Evolutionary conservation across 73 alveolate species (phyloP).

Genomic region (Paramecium sonneborni): DNA sequence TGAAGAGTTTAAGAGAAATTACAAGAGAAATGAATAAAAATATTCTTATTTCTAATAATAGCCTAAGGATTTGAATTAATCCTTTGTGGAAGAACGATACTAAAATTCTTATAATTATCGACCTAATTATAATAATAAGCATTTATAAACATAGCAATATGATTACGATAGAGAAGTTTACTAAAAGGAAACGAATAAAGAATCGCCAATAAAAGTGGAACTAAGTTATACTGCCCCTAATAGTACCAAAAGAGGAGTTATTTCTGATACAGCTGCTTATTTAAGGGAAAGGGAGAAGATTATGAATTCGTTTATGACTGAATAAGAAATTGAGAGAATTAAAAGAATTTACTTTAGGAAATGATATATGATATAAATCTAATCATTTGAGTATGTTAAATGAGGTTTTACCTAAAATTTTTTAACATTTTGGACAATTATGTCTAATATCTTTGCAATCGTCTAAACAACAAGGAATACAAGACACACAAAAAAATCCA

Average conservation of each 20-base stretch:
- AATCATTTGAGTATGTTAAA: slow-evolving; percentile 16
- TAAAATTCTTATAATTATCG: neutral
- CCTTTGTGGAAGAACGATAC: neutral
- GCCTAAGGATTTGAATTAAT: neutral
- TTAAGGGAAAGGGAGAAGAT: slow-evolving; percentile 49
- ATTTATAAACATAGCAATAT: neutral
- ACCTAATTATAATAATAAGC: neutral
- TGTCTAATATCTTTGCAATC: slow-evolving; percentile 22
- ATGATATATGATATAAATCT: neutral
- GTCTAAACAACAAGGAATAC: slow-evolving; percentile 9
- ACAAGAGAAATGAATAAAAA: neutral
- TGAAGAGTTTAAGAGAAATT: neutral
- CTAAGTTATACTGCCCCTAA: neutral
- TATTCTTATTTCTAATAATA: neutral
- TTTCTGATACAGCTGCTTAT: slow-evolving; percentile 4
- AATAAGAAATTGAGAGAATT: slow-evolving; percentile 22
- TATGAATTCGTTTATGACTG: slow-evolving; percentile 25
- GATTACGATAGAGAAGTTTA: neutral
- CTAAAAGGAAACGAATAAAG: neutral
- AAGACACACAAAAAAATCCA: slow-evolving; percentile 4
- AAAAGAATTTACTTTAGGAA: slow-evolving; percentile 14
- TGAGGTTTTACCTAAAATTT: slow-evolving; percentile 28
- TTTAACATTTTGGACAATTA: slow-evolving; percentile 12
- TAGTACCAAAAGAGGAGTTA: neutral
- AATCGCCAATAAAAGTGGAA: slow-evolving; percentile 23